Conservation (phyloP, 2,329 filamentous ascomycete genomes). For the Ceratocystis alfenasii region DNA sequence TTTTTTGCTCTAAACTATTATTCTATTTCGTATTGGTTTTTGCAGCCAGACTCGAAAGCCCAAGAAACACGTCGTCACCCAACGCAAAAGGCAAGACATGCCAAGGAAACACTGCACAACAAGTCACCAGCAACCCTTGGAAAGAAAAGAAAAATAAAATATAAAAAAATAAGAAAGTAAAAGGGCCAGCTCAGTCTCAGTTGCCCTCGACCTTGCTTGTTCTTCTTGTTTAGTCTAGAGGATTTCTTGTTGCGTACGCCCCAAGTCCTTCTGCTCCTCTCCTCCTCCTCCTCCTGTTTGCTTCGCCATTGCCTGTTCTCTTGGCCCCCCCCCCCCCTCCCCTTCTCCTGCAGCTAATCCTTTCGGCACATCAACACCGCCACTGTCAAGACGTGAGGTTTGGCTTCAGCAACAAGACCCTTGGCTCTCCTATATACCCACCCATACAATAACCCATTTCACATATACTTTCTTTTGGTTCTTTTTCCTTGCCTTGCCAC, state of each 20-base stretch:
- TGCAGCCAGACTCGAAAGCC: neutral
- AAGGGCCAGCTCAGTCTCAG: neutral
- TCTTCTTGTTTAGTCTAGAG: neutral
- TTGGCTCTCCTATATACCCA: neutral
- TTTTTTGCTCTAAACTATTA: neutral
- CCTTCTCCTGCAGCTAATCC: neutral
- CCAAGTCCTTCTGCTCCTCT: neutral
- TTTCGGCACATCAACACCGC: slow-evolving; percentile 8
- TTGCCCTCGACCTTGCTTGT: neutral
- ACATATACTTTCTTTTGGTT: neutral
- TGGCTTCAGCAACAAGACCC: neutral
- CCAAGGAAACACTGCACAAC: slow-evolving; percentile 8
- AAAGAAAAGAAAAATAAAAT: neutral
- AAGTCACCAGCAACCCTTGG: neutral
- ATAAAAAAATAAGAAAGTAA: neutral
- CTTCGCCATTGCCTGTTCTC: neutral
- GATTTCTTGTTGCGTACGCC: neutral
- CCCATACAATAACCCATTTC: neutral
- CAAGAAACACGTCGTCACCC: slow-evolving; percentile 8
- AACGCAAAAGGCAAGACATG: slow-evolving; percentile 11
- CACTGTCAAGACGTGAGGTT: neutral
- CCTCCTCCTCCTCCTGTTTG: neutral
- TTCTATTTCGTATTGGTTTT: neutral
- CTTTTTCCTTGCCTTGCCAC: neutral
- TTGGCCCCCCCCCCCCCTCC: neutral